Evolutionary conservation across 2,329 filamentous ascomycete genomes (phyloP).

Genomic region (Tolypocladium capitatum): DNA sequence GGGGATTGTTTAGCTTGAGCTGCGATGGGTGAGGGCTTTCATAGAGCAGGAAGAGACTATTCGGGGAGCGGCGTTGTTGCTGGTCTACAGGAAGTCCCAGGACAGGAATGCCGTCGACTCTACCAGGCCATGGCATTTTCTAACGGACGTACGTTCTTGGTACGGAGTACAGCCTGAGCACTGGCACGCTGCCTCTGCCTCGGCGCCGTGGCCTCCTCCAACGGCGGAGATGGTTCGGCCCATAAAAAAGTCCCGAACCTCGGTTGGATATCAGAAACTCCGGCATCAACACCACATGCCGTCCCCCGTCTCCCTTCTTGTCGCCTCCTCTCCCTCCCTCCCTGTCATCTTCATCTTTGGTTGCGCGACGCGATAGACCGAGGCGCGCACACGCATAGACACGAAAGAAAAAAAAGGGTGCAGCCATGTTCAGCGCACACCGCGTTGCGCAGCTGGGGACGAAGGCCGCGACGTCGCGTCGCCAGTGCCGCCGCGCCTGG

Average conservation of each 20-base stretch:
- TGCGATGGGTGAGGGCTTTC: not conserved
- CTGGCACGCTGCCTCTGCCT: not conserved
- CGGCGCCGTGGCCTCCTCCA: too few relatives aligned
- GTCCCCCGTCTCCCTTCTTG: not conserved
- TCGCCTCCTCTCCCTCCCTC: not conserved
- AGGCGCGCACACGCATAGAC: not conserved
- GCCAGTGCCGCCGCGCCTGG: not conserved
- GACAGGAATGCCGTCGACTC: not conserved
- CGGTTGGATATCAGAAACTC: constrained; percentile 1
- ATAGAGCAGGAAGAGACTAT: not conserved
- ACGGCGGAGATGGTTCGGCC: not conserved
- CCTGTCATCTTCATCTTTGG: not conserved
- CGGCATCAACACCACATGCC: not conserved
- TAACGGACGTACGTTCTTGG: too few relatives aligned
- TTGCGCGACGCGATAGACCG: not conserved
- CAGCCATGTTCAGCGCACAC: constrained; percentile 10
- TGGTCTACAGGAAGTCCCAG: not conserved
- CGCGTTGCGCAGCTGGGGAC: constrained; percentile 10
- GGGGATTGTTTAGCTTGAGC: too few relatives aligned
- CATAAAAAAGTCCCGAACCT: not conserved
- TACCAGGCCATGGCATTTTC: not conserved
- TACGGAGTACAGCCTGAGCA: too few relatives aligned
- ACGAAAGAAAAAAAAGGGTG: too few relatives aligned
- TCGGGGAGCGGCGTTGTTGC: not conserved
- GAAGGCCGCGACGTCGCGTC: not conserved